Evolutionary conservation across 2,329 filamentous ascomycete genomes (phyloP).

Genomic region (Pseudocercospora macadamiae): DNA sequence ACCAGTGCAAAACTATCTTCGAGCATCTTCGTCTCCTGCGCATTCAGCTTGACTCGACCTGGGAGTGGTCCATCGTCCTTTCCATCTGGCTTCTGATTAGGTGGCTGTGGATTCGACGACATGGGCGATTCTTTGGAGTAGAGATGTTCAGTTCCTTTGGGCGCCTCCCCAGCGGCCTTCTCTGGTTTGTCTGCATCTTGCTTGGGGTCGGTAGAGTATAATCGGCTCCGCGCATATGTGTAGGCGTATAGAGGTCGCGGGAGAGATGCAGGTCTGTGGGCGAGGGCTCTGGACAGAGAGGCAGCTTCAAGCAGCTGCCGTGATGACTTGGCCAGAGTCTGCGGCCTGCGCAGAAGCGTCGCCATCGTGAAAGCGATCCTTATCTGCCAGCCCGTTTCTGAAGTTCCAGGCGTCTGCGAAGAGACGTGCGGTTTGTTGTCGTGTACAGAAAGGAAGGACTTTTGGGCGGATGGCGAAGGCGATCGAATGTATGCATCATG

Average conservation of each 20-base stretch:
- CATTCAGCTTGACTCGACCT: constrained; percentile 52
- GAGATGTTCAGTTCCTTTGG: constrained; percentile 50
- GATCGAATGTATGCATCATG: too few relatives aligned
- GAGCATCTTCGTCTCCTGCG: constrained; percentile 61
- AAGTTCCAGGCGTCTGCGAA: neutral
- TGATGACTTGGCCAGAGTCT: constrained; percentile 38
- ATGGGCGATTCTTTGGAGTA: constrained; percentile 48
- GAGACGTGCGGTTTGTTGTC: neutral
- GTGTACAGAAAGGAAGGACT: neutral
- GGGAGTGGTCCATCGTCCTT: constrained; percentile 41
- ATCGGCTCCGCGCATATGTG: constrained; percentile 42
- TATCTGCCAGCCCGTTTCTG: neutral
- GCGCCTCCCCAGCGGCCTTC: constrained; percentile 32
- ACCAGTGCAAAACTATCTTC: constrained; percentile 60
- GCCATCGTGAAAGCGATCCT: constrained; percentile 31
- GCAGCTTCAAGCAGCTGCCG: constrained; percentile 39
- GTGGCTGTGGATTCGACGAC: constrained; percentile 36
- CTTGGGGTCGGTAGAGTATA: constrained; percentile 49
- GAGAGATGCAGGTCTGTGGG: constrained; percentile 42
- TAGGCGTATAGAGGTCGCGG: constrained; percentile 49
- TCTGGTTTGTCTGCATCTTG: constrained; percentile 36
- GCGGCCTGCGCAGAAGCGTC: constrained; percentile 40
- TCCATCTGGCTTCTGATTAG: constrained; percentile 41
- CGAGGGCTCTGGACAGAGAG: constrained; percentile 38
- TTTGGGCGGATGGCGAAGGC: neutral